Evolutionary conservation across 805 yeast genomes (phyloP).

Genomic region (Myxozyma geophila): DNA sequence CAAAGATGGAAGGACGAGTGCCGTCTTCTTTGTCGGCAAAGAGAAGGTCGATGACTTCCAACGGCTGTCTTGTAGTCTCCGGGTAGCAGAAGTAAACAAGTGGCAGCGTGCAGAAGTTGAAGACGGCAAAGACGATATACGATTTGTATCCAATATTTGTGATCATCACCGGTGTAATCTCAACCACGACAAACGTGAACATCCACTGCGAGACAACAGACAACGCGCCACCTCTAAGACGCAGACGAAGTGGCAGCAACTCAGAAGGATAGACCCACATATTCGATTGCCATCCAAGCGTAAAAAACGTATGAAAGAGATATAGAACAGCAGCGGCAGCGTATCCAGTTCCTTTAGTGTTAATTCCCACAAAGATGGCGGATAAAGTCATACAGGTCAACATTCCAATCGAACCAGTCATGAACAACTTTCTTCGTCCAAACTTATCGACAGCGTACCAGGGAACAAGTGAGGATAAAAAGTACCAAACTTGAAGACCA

Average conservation of each 20-base stretch:
- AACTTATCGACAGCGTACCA: conserved; percentile 40
- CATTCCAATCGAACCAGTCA: conserved; percentile 59
- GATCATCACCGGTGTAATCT: conserved; percentile 59
- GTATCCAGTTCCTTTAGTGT: conserved; percentile 20
- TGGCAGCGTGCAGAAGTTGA: conserved; percentile 55
- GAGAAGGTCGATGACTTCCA: conserved; percentile 48
- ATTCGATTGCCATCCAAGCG: conserved; percentile 37
- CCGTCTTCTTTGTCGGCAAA: conserved; percentile 37
- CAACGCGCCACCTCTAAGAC: conserved; percentile 60
- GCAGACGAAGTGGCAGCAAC: conserved; percentile 55
- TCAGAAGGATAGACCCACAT: conserved; percentile 66
- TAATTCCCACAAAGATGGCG: conserved; percentile 27
- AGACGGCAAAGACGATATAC: conserved; percentile 62
- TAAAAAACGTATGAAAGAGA: conserved; percentile 25
- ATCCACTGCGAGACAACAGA: conserved; percentile 64
- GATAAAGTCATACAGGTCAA: conserved; percentile 43
- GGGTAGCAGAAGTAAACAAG: conserved; percentile 57
- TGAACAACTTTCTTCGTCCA: conserved; percentile 69
- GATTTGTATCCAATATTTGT: conserved; percentile 57
- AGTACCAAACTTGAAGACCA: conserved; percentile 20
- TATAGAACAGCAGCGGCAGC: conserved; percentile 23
- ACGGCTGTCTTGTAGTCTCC: conserved; percentile 63
- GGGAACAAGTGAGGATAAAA: conserved; percentile 16
- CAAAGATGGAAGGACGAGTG: conserved; percentile 27
- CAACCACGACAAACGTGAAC: conserved; percentile 61